A percentile compares a stretch with the other conserved stretches of the same genome.
Conservation (phyloP, 495 filamentous ascomycete genomes). For the Penicillium silybi region DNA sequence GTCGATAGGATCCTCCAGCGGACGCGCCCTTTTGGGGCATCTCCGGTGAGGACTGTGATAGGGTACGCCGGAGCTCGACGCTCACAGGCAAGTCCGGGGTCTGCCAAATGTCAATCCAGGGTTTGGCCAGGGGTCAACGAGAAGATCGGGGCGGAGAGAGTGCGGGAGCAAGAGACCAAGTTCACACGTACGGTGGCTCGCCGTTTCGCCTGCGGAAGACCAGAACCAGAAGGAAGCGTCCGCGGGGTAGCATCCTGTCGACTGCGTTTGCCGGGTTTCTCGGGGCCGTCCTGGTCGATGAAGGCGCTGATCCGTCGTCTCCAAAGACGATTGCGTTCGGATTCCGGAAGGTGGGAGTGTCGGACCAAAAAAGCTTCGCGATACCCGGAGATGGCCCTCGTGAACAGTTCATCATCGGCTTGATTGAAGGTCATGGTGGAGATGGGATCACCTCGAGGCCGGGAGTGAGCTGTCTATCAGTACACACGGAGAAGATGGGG, state of each 20-base stretch:
- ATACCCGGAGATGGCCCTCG: conserved; percentile 43
- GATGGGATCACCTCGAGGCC: not conserved
- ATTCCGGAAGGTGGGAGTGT: conserved; percentile 43
- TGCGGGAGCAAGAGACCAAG: conserved; percentile 43
- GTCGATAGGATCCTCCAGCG: conserved; percentile 28
- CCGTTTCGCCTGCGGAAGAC: conserved; percentile 44
- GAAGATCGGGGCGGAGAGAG: conserved; percentile 23
- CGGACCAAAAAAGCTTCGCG: conserved; percentile 44
- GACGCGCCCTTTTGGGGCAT: conserved; percentile 18
- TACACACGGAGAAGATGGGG: conserved; percentile 8
- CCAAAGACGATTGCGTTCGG: conserved; percentile 43
- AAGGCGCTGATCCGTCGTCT: conserved; percentile 40
- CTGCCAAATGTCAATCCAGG: conserved; percentile 49
- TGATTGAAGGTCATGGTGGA: conserved; percentile 35
- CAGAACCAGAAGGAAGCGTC: conserved; percentile 40
- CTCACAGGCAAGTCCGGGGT: conserved; percentile 41
- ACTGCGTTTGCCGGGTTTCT: conserved; percentile 42
- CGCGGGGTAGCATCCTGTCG: conserved; percentile 44
- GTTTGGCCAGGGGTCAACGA: conserved; percentile 21
- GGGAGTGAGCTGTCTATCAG: conserved; percentile 25
- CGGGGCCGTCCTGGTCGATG: conserved; percentile 18
- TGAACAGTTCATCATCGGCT: conserved; percentile 45
- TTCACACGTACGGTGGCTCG: conserved; percentile 50
- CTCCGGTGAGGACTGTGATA: conserved; percentile 33
- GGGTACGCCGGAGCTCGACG: conserved; percentile 31